phyloP scores from a whole-genome alignment of 2,329 filamentous ascomycete genomes.

The Cladosporium sp. region DNA sequence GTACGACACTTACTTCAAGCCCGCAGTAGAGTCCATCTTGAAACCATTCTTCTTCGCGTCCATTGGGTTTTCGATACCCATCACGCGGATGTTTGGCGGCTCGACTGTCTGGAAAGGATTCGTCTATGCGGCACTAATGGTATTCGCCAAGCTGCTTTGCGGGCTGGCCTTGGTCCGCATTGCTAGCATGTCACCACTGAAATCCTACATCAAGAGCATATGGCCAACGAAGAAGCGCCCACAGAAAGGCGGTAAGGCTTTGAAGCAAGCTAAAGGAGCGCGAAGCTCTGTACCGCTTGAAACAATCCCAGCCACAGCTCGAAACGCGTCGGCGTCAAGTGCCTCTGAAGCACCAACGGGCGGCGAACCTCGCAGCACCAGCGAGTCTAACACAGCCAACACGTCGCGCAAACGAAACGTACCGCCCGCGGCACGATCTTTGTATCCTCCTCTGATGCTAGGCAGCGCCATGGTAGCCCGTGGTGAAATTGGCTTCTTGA shows the following conservation, averaged over 20 bases:
- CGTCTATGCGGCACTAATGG: slow-evolving; percentile 68
- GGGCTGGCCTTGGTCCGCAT: slow-evolving; percentile 39
- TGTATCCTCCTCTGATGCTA: slow-evolving; percentile 64
- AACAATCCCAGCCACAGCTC: too few relatives aligned
- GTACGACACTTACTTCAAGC: slow-evolving; percentile 44
- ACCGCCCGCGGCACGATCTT: slow-evolving; percentile 50
- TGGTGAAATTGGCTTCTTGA: slow-evolving; percentile 76
- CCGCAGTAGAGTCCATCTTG: slow-evolving; percentile 49
- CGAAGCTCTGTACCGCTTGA: neutral
- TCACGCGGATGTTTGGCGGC: slow-evolving; percentile 62
- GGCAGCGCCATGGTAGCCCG: slow-evolving; percentile 67
- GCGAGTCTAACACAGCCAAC: neutral
- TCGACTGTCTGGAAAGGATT: slow-evolving; percentile 66
- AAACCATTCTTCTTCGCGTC: slow-evolving; percentile 61
- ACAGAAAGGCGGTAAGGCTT: neutral
- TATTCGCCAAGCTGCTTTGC: slow-evolving; percentile 42
- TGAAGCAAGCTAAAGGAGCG: neutral
- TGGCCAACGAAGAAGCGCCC: neutral
- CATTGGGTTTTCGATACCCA: slow-evolving; percentile 74
- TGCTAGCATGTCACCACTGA: slow-evolving; percentile 17
- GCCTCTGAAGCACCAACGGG: neutral
- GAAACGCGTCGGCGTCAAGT: neutral
- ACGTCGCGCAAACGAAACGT: slow-evolving; percentile 12
- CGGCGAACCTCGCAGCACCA: neutral
- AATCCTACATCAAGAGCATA: neutral